These are phyloP conservation scores for Bertia moriformis DNA, from an alignment of 2,329 filamentous ascomycete species.

Conservation along the genomic window DNA sequence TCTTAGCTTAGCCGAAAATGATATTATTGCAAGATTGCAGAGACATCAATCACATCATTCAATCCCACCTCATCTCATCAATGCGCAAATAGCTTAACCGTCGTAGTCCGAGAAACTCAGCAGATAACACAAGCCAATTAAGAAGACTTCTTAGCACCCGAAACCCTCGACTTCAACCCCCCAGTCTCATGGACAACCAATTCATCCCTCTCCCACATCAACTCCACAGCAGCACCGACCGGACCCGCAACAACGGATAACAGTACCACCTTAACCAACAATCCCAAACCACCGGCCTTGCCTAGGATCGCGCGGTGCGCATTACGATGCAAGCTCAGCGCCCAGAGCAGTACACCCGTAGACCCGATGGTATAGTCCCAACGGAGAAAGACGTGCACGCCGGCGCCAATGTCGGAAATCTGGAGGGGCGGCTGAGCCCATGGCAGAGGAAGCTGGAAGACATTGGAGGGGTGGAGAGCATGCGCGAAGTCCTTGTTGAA, in stretches of 20 bases:
- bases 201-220: conserved; percentile 28
- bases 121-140: not conserved
- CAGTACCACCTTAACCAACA: conserved; percentile 14
- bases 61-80: too few relatives aligned
- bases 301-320: conserved; percentile 9
- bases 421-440: conserved; percentile 6
- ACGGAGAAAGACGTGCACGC: conserved; percentile 22
- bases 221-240: conserved; percentile 20
- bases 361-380: conserved; percentile 26
- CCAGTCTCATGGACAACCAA: conserved; percentile 7
- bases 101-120: not conserved
- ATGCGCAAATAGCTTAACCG: too few relatives aligned
- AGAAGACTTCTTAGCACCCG: conserved; percentile 10
- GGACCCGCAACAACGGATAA: conserved; percentile 18
- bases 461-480: conserved; percentile 17
- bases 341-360: conserved; percentile 21
- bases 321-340: conserved; percentile 11
- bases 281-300: conserved; percentile 4
- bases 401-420: conserved; percentile 16
- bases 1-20: too few relatives aligned
- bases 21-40: too few relatives aligned
- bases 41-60: too few relatives aligned
- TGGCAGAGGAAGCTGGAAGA: conserved; percentile 18
- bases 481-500: conserved; percentile 14
- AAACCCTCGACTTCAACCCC: conserved; percentile 10